Percentiles rank a stretch among this genome's conserved stretches.
Conservation (phyloP, 2,329 filamentous ascomycete species). For the Podosphaera fusca region DNA sequence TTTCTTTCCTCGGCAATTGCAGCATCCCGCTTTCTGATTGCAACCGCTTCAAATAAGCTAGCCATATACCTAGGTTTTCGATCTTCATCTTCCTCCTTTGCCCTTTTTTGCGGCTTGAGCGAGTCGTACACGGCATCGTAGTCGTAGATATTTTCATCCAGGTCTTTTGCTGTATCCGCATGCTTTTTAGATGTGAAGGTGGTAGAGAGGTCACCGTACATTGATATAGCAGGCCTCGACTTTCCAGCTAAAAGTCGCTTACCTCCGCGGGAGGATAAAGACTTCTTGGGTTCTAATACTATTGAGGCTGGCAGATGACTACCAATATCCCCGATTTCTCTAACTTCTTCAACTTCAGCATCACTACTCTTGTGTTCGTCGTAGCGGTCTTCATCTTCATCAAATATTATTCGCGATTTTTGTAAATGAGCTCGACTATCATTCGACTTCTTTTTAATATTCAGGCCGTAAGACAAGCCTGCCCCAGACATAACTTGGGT, state of each 20-base stretch:
- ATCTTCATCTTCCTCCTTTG: slow-evolving; percentile 29
- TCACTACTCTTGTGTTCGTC: slow-evolving; percentile 20
- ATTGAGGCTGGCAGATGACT: slow-evolving; percentile 3
- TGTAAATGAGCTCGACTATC: slow-evolving; percentile 24
- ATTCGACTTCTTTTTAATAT: slow-evolving; percentile 31
- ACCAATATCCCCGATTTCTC: slow-evolving; percentile 30
- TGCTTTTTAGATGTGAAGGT: slow-evolving; percentile 38
- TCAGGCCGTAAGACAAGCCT: slow-evolving; percentile 34
- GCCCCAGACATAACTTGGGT: slow-evolving; percentile 16
- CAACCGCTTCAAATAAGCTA: slow-evolving; percentile 47
- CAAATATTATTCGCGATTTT: slow-evolving; percentile 25
- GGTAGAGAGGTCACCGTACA: slow-evolving; percentile 44
- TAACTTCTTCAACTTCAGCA: slow-evolving; percentile 30
- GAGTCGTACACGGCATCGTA: slow-evolving; percentile 69
- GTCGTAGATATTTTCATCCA: slow-evolving; percentile 60
- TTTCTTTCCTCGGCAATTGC: slow-evolving; percentile 62
- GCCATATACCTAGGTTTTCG: slow-evolving; percentile 60
- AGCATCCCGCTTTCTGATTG: slow-evolving; percentile 54
- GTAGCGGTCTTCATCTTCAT: slow-evolving; percentile 36
- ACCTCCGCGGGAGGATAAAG: background rate
- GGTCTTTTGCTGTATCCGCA: slow-evolving; percentile 36
- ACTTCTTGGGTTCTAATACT: slow-evolving; percentile 7
- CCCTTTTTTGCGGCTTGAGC: slow-evolving; percentile 39
- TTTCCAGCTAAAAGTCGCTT: background rate
- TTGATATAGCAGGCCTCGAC: slow-evolving; percentile 11